Percentiles rank a stretch among this genome's conserved stretches.
phyloP scores from a whole-genome alignment of 768 basidiomycete species.

The Tricholoma matsutake region DNA sequence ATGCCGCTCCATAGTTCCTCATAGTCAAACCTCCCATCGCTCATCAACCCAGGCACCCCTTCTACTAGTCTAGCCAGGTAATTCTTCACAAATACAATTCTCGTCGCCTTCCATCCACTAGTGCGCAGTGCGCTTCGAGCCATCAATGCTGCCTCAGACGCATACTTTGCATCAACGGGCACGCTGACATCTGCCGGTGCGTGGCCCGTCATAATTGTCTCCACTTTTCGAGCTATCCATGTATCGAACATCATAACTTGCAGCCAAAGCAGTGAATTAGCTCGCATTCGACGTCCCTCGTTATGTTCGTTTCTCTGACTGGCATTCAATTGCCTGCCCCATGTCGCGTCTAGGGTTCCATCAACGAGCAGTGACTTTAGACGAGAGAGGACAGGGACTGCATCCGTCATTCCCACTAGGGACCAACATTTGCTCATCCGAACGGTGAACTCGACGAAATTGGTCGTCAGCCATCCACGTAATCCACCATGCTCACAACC shows the following conservation, averaged over 20 bases:
- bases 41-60: neutral
- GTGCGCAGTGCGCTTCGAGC: neutral
- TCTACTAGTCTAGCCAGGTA: constrained; percentile 11
- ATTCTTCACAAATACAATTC: constrained; percentile 2
- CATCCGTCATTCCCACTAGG: neutral
- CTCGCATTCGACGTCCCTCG: constrained; percentile 5
- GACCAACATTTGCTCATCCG: constrained; percentile 10
- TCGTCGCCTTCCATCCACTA: constrained; percentile 6
- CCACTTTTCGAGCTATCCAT: constrained; percentile 16
- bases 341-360: neutral
- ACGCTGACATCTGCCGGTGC: constrained; percentile 8
- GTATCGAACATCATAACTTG: constrained; percentile 20
- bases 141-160: neutral
- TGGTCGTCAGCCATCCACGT: constrained; percentile 13
- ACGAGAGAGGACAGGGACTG: constrained; percentile 10
- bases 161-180: constrained; percentile 8
- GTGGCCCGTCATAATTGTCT: constrained; percentile 9
- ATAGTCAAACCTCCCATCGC: neutral
- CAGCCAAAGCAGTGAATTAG: constrained; percentile 14
- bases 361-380: neutral
- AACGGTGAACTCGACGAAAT: constrained; percentile 11
- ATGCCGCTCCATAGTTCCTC: constrained; percentile 8
- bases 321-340: constrained; percentile 2
- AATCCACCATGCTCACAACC: constrained; percentile 18
- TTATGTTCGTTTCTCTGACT: neutral